A percentile compares a stretch with the other conserved stretches of the same genome.
Conservation (phyloP, 2,329 filamentous ascomycete genomes). For the Chalaropsis thielavioides region DNA sequence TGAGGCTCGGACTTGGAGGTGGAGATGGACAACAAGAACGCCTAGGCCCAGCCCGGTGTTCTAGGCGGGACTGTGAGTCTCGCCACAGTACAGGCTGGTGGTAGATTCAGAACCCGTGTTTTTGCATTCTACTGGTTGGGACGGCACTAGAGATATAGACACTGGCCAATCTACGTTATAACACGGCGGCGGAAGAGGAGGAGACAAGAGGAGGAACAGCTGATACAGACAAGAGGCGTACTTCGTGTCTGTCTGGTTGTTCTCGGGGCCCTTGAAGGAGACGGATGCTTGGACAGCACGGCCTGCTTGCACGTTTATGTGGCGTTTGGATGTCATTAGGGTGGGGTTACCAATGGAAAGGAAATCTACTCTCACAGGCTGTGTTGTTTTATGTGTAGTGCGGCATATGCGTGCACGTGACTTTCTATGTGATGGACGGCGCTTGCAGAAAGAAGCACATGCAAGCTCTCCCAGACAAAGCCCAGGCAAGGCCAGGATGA, state of each 20-base stretch:
- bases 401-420: slow-evolving; percentile 2
- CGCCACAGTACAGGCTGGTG: background rate
- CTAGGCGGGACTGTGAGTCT: background rate
- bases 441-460: background rate
- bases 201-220: background rate
- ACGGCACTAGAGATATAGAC: background rate
- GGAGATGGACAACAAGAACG: background rate
- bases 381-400: background rate
- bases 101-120: background rate
- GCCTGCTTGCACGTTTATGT: slow-evolving; percentile 13
- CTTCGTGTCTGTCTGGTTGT: background rate
- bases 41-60: background rate
- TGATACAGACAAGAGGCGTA: background rate
- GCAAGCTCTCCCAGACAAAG: too few relatives aligned
- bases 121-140: background rate
- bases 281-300: slow-evolving; percentile 3
- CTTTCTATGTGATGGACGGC: background rate
- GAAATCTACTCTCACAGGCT: background rate
- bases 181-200: background rate
- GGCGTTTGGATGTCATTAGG: slow-evolving; percentile 13
- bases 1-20: background rate
- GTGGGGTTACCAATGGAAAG: slow-evolving; percentile 7
- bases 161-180: background rate
- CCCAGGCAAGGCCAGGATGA: background rate
- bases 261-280: background rate